Evolutionary conservation across 2,329 filamentous ascomycete species (phyloP), one percentile per base, ranked within the genome.

Genomic region (Chrysosporium keratinophilum): DNA sequence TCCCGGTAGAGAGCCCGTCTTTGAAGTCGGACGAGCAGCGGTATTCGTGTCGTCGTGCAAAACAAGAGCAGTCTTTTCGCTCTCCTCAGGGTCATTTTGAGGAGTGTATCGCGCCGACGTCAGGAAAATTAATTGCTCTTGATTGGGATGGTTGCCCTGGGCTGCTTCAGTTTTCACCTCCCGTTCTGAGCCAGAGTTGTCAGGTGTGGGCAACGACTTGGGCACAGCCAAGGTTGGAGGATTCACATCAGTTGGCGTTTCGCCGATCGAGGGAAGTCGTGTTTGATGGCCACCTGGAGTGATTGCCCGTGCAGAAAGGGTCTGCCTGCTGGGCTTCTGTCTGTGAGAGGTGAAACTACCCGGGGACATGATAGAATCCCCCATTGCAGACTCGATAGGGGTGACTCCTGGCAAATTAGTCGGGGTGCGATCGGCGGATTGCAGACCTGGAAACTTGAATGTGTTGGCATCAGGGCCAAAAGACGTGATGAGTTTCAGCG

Each of bases 401-500:
- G 91, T 97, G 0, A 87, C 79, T n/a, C 85, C 88, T 1, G 83
- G 83, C 9, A 69, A 73, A 55, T 86, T 86, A 59, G 89, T 85
- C 0, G 89, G 89, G 0, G 89, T 95, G 35, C 73, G 73, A 55
- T 79, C 78, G 52, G 78, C 78, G 3, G 73, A 72, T 40, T 71
- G 74, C 28, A 76, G 61, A 2, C 77, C 75, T 15, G 76, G 81
- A 70, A 87, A 82, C 68, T 81, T 82, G 51, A 83, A 80, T 57
- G 84, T 83, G 3, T 67, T 62, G 39, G 64, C 68, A 34, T 71
- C 66, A 5, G 62, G 54, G 19, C 82, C 85, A 63, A 98, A 97
- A 0, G 86, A 84, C 0, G 93, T 97, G 62, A 97, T 94, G 1
- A 97, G 79, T 67, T 94, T 95, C 56, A 97, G 74, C 0, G 91